Conservation (phyloP, 2,329 filamentous ascomycete species). For the Chrysosporium queenslandicum region DNA sequence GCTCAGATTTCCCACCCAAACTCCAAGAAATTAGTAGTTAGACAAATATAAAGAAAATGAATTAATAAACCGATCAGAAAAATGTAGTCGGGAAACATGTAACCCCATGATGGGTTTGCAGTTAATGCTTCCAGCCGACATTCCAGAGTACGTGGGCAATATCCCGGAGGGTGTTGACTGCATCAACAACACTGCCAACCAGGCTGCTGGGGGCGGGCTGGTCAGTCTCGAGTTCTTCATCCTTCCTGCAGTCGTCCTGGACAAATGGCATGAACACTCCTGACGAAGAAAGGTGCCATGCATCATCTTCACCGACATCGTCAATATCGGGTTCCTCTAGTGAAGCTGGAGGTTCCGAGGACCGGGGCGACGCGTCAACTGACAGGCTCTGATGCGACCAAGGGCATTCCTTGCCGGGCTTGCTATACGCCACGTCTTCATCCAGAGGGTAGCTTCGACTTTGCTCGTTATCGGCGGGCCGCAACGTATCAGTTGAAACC, state of each 20-base stretch:
- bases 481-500: constrained; percentile 10
- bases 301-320: neutral
- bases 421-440: constrained; percentile 1
- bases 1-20: neutral
- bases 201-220: constrained; percentile 11
- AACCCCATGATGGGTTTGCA: no score
- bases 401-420: constrained; percentile 1
- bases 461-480: neutral
- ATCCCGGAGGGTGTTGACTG: constrained; percentile 19
- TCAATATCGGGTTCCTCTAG: neutral
- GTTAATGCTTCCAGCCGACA: constrained; percentile 20
- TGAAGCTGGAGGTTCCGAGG: neutral
- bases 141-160: constrained; percentile 23
- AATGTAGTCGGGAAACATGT: neutral
- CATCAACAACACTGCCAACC: constrained; percentile 18
- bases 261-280: constrained; percentile 14
- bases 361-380: constrained; percentile 5
- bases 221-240: constrained; percentile 1
- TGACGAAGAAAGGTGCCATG: constrained; percentile 11
- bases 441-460: neutral
- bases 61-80: neutral
- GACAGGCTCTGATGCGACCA: constrained; percentile 6
- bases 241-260: constrained; percentile 6
- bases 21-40: no score
- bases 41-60: neutral